Percentiles rank a stretch among this genome's conserved stretches.
These are phyloP conservation scores for Marasmius oreades DNA, from an alignment of 1,284 basidiomycete genomes.

Conservation along the genomic window DNA sequence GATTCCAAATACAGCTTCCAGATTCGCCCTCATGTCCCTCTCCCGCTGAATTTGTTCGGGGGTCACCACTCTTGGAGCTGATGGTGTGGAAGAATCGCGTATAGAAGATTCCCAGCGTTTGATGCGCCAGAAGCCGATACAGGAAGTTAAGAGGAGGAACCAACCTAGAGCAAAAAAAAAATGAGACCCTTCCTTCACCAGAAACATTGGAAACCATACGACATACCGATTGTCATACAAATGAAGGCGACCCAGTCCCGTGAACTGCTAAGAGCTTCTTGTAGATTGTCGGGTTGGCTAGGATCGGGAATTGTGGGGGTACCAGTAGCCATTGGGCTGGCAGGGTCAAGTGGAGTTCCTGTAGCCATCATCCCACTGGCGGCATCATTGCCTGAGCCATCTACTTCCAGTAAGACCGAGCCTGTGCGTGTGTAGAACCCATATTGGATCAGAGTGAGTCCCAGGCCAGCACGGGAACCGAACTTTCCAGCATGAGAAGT, in stretches of 20 bases:
- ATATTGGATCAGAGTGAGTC: conserved; percentile 91
- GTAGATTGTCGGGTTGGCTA: conserved; percentile 19
- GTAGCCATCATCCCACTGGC: conserved; percentile 3
- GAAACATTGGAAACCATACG: background rate
- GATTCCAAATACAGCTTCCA: conserved; percentile 48
- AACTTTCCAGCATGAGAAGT: conserved; percentile 95
- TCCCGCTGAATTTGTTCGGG: conserved; percentile 46
- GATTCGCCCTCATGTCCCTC: conserved; percentile 39
- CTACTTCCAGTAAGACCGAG: conserved; percentile 19
- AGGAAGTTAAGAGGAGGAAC: conserved; percentile 81
- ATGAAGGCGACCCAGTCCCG: conserved; percentile 87
- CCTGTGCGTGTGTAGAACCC: conserved; percentile 57
- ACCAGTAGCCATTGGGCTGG: conserved; percentile 3
- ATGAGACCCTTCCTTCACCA: conserved; percentile 5
- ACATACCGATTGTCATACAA: conserved; percentile 80
- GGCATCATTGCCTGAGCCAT: conserved; percentile 15
- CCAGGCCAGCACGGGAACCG: conserved; percentile 92
- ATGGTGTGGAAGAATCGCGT: conserved; percentile 35
- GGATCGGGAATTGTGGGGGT: conserved; percentile 9
- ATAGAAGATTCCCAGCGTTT: conserved; percentile 77
- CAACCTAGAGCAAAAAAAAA: conserved; percentile 52
- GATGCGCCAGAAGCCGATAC: conserved; percentile 81
- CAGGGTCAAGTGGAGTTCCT: conserved; percentile 13
- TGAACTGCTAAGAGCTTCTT: conserved; percentile 32
- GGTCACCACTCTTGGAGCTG: conserved; percentile 18